These are phyloP conservation scores for Pseudoturritis turrita DNA, from an alignment of 345 rosid species.

Conservation along the genomic window DNA sequence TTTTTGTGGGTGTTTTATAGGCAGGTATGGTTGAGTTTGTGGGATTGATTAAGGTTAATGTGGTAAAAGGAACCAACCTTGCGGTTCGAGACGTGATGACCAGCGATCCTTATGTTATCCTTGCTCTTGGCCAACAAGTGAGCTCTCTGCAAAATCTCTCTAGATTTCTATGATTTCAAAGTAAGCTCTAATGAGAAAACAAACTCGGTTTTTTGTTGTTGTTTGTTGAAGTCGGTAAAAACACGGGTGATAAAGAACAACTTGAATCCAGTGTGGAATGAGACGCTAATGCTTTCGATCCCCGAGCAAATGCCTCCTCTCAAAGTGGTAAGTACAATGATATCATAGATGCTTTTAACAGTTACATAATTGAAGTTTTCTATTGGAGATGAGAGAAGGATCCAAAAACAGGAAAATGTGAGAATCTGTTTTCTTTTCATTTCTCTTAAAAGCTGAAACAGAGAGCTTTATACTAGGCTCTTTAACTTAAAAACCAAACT, in stretches of 20 bases:
- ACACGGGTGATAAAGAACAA: slow-evolving; percentile 92
- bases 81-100: slow-evolving; percentile 82
- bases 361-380: background rate
- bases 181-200: background rate
- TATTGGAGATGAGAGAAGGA: background rate
- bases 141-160: slow-evolving; percentile 29
- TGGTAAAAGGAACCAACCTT: slow-evolving; percentile 92
- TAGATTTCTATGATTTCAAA: background rate
- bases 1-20: slow-evolving; percentile 42
- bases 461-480: background rate
- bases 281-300: slow-evolving; percentile 86
- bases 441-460: background rate
- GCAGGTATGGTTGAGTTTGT: slow-evolving; percentile 96
- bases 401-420: background rate
- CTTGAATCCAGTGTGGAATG: slow-evolving; percentile 98
- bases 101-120: slow-evolving; percentile 93
- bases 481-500: background rate
- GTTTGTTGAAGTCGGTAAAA: slow-evolving; percentile 64
- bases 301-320: slow-evolving; percentile 88
- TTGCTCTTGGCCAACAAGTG: slow-evolving; percentile 84
- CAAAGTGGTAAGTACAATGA: slow-evolving; percentile 61
- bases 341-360: background rate
- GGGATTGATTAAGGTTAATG: slow-evolving; percentile 92
- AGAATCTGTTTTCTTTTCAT: background rate
- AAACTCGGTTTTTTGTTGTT: background rate